phyloP scores from a whole-genome alignment of 768 basidiomycete species.

The Boletus rubroflammeus region DNA sequence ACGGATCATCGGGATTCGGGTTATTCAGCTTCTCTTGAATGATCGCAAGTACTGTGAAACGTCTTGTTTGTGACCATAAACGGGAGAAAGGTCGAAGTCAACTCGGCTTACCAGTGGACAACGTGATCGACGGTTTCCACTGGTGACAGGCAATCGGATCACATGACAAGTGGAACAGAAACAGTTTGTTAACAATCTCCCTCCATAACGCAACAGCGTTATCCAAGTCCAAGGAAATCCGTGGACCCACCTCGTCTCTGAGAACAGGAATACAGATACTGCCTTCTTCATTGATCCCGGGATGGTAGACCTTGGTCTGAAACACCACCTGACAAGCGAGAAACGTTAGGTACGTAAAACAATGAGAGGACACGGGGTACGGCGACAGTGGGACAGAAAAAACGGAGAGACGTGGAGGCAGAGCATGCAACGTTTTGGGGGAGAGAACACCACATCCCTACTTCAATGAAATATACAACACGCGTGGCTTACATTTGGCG shows the following conservation, averaged over 20 bases:
- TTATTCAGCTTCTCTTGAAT: conserved; percentile 87
- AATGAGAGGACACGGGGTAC: not conserved
- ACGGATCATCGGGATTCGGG: conserved; percentile 84
- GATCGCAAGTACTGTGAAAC: conserved; percentile 57
- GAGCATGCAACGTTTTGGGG: conserved; percentile 20
- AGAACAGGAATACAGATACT: conserved; percentile 81
- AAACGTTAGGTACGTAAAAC: conserved; percentile 19
- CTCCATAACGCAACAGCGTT: not conserved
- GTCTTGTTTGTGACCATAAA: conserved; percentile 8
- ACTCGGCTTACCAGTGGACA: conserved; percentile 56
- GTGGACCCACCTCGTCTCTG: conserved; percentile 66
- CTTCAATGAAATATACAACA: conserved; percentile 3
- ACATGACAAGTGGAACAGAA: not conserved
- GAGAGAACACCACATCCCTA: conserved; percentile 2
- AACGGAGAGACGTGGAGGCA: not conserved
- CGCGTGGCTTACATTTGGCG: conserved; percentile 55
- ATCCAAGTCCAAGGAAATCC: conserved; percentile 1
- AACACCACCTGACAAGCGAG: conserved; percentile 61
- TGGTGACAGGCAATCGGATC: conserved; percentile 27
- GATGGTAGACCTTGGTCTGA: conserved; percentile 85
- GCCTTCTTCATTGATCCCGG: conserved; percentile 87
- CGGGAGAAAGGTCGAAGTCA: not conserved
- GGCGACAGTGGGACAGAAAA: not conserved
- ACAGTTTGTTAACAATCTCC: conserved; percentile 4
- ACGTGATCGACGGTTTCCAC: conserved; percentile 83